Base-by-base conservation (phyloP, 768 basidiomycete species). In the Suillus luteus region DNA sequence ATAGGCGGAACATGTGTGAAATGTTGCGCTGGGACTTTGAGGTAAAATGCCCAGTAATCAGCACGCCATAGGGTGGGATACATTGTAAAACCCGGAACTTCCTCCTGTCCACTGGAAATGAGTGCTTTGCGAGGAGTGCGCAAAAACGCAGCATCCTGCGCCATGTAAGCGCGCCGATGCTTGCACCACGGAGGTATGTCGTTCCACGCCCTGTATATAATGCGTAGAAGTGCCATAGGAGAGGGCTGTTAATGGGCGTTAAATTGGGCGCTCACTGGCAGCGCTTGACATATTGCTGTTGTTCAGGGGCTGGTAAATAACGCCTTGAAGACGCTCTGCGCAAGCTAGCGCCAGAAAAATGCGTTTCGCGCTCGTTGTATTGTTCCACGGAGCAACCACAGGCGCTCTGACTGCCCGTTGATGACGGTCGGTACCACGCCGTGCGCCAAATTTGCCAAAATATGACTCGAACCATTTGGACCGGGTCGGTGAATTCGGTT, bases 301-400 rank as follows among this genome's bases (percentile, higher is more conserved):
- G 78, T 61, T 83, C 81, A 0, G 84, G 82, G 1, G 76, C 31
- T 75, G 0, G 86, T 80, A 54, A 88, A 60, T 5, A 85, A 83
- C 0, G 80, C 76, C 19, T 87, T 75, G 66, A 78, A 86, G 24
- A 87, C 81, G 67, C 86, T 88, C 71, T 90, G 88, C 1, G 81
- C 84, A 4, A 1, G 66, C 89, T 88, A 10, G 83, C 88, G 14
- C 77, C 77, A 12, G 76, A 74, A 72, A 89, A 89, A 10, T 86
- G 69, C 19, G 31, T 63, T 52, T 77, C 70, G 22, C 72, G 73
- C 31, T 70, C 68, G 55, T 80, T 76, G n/a, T n/a, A n/a, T n/a
- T n/a, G n/a, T n/a, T n/a, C n/a, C n/a, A n/a, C n/a, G n/a, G 83
- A 85, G 33, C 80, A 72, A 0, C 79, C 85, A 19, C 86, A 86